These are phyloP conservation scores for Fusarium compactum DNA, from an alignment of 2,329 filamentous ascomycete species.

Conservation along the genomic window DNA sequence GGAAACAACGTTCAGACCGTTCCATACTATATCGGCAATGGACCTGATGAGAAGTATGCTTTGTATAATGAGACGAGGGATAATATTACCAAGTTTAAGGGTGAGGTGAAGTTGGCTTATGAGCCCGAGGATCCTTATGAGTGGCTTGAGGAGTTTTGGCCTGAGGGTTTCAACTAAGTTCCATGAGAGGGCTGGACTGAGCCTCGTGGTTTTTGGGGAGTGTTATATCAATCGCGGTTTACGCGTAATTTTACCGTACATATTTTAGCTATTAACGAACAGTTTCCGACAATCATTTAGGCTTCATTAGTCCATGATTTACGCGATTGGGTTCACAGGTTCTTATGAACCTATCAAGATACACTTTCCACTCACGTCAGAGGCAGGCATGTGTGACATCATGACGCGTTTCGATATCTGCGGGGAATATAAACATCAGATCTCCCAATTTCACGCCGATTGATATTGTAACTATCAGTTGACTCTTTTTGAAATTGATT, in stretches of 20 bases:
- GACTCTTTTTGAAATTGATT: too few relatives aligned
- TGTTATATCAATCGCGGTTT: too few relatives aligned
- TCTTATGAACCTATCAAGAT: not conserved
- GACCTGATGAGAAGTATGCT: slow-evolving; percentile 48
- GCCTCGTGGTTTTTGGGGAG: too few relatives aligned
- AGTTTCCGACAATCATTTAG: fast-evolving
- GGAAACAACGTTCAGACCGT: slow-evolving; percentile 49
- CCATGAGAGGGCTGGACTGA: too few relatives aligned
- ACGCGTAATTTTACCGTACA: not conserved
- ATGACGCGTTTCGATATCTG: slow-evolving; percentile 4
- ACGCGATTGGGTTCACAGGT: fast-evolving
- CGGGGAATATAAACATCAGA: slow-evolving; percentile 8
- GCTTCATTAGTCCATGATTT: fast-evolving
- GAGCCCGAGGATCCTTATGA: slow-evolving; percentile 59
- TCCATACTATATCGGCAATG: slow-evolving; percentile 43
- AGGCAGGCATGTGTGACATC: slow-evolving; percentile 22
- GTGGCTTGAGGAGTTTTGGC: slow-evolving; percentile 66
- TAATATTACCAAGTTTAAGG: slow-evolving; percentile 44
- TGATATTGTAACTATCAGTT: fast-evolving
- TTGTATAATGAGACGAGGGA: slow-evolving; percentile 47
- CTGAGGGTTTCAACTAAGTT: slow-evolving; percentile 43
- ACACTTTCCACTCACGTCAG: slow-evolving; percentile 23
- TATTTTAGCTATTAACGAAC: not conserved
- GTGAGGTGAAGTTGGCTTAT: slow-evolving; percentile 38
- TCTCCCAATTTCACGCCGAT: not conserved